Conservation (phyloP, 2,329 filamentous ascomycete species). For the Pseudogymnoascus sp. region DNA sequence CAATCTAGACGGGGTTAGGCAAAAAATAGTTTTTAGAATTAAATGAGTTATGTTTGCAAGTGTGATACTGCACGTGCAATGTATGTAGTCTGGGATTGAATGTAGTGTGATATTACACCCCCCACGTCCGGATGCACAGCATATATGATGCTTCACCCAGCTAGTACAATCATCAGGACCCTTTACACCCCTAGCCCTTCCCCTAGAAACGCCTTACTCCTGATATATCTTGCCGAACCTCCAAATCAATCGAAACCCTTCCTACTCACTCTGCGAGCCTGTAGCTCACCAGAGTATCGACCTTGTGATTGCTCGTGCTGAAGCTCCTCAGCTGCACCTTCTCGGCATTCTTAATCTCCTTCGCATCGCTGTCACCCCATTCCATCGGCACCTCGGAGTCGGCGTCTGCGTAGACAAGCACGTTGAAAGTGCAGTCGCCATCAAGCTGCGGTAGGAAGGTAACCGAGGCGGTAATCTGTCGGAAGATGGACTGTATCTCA, state of each 20-base stretch:
- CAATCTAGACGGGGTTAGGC: slow-evolving; percentile 2
- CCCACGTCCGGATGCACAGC: not conserved
- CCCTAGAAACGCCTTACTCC: not conserved
- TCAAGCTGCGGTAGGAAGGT: slow-evolving; percentile 92
- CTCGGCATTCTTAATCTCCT: slow-evolving; percentile 88
- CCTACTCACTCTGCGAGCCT: slow-evolving; percentile 43
- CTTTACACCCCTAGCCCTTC: not conserved
- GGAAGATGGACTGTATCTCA: slow-evolving; percentile 93
- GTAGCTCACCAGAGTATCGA: slow-evolving; percentile 95
- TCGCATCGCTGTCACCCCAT: slow-evolving; percentile 97
- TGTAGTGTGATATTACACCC: not conserved
- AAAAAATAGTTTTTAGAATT: not conserved
- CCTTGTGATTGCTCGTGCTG: slow-evolving; percentile 86
- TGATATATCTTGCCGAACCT: not conserved
- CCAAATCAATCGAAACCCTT: not conserved
- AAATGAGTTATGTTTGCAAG: not conserved
- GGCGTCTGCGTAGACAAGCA: slow-evolving; percentile 93
- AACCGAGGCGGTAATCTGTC: slow-evolving; percentile 94
- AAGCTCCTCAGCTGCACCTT: slow-evolving; percentile 93
- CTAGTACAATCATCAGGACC: not conserved
- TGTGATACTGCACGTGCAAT: no score
- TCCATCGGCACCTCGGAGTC: slow-evolving; percentile 95
- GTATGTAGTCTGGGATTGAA: no score
- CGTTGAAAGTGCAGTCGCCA: slow-evolving; percentile 96
- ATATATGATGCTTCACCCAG: not conserved